Evolutionary conservation across 495 filamentous ascomycete genomes (phyloP).

Genomic region (Xanthoparmelia taractica): DNA sequence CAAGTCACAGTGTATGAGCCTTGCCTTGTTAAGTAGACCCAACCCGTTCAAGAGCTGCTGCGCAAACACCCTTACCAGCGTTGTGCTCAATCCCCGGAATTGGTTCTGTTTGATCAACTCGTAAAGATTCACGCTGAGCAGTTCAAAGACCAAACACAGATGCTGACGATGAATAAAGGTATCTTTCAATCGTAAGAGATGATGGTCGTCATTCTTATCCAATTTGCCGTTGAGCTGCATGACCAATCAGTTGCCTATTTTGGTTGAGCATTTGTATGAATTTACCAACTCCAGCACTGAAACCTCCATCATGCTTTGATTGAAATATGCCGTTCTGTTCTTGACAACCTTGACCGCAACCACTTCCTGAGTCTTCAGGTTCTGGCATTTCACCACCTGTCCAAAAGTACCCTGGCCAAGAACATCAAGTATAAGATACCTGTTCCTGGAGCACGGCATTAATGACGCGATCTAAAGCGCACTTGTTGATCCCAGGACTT

Average conservation of each 20-base stretch:
- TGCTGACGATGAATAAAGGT: constrained; percentile 98
- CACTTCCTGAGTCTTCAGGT: constrained; percentile 94
- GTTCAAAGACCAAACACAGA: constrained; percentile 93
- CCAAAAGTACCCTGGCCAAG: constrained; percentile 97
- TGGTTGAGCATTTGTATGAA: neutral
- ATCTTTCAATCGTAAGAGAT: constrained; percentile 90
- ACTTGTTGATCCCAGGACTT: neutral
- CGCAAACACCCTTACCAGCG: constrained; percentile 94
- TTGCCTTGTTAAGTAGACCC: constrained; percentile 89
- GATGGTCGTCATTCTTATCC: constrained; percentile 99
- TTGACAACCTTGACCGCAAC: constrained; percentile 99
- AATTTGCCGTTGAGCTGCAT: constrained; percentile 79
- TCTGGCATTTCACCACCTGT: constrained; percentile 99
- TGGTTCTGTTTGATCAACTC: constrained; percentile 99
- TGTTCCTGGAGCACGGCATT: constrained; percentile 48
- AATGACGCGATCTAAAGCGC: neutral
- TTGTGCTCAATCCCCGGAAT: constrained; percentile 95
- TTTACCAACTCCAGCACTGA: constrained; percentile 75
- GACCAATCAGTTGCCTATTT: neutral
- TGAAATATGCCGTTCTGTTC: constrained; percentile 98
- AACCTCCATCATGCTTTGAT: constrained; percentile 99
- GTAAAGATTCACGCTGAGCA: constrained; percentile 96
- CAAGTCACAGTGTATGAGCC: constrained; percentile 95
- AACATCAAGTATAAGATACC: constrained; percentile 96
- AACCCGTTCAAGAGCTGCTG: constrained; percentile 92